phyloP scores from a whole-genome alignment of 257 asterid genomes.

The Solanum corneliomulleri region DNA sequence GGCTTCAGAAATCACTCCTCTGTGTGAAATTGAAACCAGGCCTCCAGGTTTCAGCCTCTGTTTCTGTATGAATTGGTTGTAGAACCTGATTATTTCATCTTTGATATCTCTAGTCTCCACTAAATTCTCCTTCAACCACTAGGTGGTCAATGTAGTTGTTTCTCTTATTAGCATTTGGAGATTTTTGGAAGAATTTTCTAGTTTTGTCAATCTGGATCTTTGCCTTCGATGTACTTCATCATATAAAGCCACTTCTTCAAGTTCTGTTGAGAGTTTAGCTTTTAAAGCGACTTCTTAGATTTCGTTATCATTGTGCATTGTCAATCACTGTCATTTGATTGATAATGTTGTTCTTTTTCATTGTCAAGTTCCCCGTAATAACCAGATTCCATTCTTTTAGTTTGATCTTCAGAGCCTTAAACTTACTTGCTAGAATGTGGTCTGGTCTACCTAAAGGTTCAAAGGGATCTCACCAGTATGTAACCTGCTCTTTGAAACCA shows the following conservation, averaged over 20 bases:
- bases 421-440: neutral
- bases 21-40: neutral
- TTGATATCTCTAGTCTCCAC: neutral
- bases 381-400: neutral
- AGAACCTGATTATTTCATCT: neutral
- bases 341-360: neutral
- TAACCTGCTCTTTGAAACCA: neutral
- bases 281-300: neutral
- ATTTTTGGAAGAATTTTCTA: neutral
- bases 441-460: neutral
- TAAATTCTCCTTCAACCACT: neutral
- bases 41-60: neutral
- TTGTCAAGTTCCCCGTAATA: neutral
- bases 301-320: neutral
- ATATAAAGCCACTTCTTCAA: neutral
- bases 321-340: neutral
- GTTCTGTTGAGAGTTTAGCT: neutral
- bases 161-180: neutral
- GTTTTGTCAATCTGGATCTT: neutral
- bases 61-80: neutral
- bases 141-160: neutral
- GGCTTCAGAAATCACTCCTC: neutral
- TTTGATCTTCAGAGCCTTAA: neutral
- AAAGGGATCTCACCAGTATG: neutral
- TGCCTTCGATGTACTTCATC: neutral